Evolutionary conservation across 805 yeast genomes (phyloP), one percentile per base, ranked within the genome.

Genomic region (Metschnikowia reukaufii): DNA sequence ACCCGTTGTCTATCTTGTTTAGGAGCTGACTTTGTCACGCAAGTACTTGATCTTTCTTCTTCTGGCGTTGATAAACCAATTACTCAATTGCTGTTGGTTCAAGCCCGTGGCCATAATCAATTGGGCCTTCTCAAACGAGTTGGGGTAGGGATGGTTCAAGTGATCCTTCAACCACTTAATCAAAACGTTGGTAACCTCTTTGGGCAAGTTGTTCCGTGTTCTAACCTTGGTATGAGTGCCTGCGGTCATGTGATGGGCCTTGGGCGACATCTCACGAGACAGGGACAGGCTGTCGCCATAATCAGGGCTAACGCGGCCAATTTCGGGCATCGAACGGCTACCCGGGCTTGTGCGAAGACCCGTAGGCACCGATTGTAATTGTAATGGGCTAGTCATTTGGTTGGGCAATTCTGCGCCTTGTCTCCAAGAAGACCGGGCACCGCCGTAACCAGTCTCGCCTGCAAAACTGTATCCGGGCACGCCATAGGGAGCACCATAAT

Each of bases 11-110:
- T n/a, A n/a, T n/a, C n/a, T n/a, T n/a, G n/a, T n/a, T n/a, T n/a
- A n/a, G n/a, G 30, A 7, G 30, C 32, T 32, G 31, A 40, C 57
- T 46, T 66, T 68, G 51, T 77, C 77, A 55, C 77, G 73, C 50
- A 79, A 65, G 36, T 64, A 57, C 60, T 76, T 78, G 42, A 88
- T 77, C 60, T 86, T 82, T 55, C 96, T 73, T 58, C 96, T 74
- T 57, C 96, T 78, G 16, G 92, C 95, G 62, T 88, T 88, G 60
- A 88, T 88, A 59, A 88, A 88, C 96, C 96, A 88, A 61, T 88
- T 88, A 54, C 86, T 78, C 50, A 88, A 74, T 65, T 88, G 96
- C 50, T 86, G 88, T 64, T 84, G 82, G 52, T 88, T 85, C 60
- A 88, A 73, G 0, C 94, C 92, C 0, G 96, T 88, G 60, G 77